Evolutionary conservation across 352 stramenopile genomes (phyloP).

Genomic region (Globisporangium cylindrosporum): DNA sequence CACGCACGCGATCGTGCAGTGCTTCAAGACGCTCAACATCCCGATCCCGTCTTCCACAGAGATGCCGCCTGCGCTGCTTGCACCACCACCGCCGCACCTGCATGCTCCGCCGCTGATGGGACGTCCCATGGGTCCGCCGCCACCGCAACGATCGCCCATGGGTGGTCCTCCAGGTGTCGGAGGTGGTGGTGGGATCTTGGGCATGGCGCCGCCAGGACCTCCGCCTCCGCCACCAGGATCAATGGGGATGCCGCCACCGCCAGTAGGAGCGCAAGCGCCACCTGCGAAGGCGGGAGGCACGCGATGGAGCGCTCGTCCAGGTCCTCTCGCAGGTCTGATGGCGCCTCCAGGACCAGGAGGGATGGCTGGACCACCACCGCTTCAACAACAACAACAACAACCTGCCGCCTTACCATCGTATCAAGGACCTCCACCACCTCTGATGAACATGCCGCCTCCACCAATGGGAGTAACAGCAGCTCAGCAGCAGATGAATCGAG

Average conservation of each 20-base stretch:
- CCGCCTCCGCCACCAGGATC: conserved; percentile 36
- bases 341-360: conserved; percentile 6
- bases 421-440: conserved; percentile 19
- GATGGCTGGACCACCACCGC: neutral
- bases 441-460: conserved; percentile 27
- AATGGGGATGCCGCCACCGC: conserved; percentile 38
- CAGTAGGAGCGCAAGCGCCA: conserved; percentile 21
- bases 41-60: conserved; percentile 60
- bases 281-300: conserved; percentile 45
- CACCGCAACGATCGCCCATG: conserved; percentile 26
- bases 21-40: conserved; percentile 83
- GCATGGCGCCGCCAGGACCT: conserved; percentile 22
- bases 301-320: conserved; percentile 67
- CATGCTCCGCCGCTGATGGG: conserved; percentile 16
- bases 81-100: neutral
- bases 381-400: conserved; percentile 9
- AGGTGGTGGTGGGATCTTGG: conserved; percentile 17
- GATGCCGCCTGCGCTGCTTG: conserved; percentile 49
- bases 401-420: neutral
- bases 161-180: conserved; percentile 8
- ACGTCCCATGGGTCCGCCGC: conserved; percentile 11
- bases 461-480: conserved; percentile 21
- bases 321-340: conserved; percentile 30
- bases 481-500: conserved; percentile 33
- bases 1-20: conserved; percentile 82